Evolutionary conservation across 2,329 filamentous ascomycete species (phyloP).

Genomic region (Corinectria fuckeliana): DNA sequence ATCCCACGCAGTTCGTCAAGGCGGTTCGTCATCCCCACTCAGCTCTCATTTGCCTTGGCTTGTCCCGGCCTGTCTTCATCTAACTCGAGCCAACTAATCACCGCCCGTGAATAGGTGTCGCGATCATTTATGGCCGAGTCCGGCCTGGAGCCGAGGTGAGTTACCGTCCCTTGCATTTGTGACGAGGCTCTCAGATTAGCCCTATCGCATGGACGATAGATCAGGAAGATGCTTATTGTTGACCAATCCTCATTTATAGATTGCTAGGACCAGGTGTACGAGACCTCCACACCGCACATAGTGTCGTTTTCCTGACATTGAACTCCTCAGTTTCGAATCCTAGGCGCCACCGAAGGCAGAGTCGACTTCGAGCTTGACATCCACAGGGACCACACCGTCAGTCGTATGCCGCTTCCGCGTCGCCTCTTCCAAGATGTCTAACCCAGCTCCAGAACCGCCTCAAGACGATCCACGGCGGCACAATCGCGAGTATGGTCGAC

Average conservation of each 20-base stretch:
- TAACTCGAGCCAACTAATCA: not conserved
- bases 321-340: slow-evolving; percentile 66
- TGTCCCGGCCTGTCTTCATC: not conserved
- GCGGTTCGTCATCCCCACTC: slow-evolving; percentile 37
- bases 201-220: not conserved
- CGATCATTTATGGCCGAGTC: slow-evolving; percentile 86
- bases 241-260: slow-evolving; percentile 18
- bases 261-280: slow-evolving; percentile 40
- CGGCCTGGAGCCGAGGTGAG: slow-evolving; percentile 84
- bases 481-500: slow-evolving; percentile 77
- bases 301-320: fast-evolving
- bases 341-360: slow-evolving; percentile 66
- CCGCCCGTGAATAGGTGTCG: slow-evolving; percentile 66
- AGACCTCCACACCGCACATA: not conserved
- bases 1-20: slow-evolving; percentile 44
- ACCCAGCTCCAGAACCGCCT: slow-evolving; percentile 68
- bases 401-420: slow-evolving; percentile 19
- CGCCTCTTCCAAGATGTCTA: not conserved
- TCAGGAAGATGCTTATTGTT: not conserved
- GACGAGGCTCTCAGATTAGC: slow-evolving; percentile 4
- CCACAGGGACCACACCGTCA: slow-evolving; percentile 75
- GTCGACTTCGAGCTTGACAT: slow-evolving; percentile 82
- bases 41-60: fast-evolving
- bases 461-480: slow-evolving; percentile 78
- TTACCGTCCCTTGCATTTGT: not conserved